Conservation (phyloP, 1,139 yeast species). For the Arxiozyma bovina region DNA sequence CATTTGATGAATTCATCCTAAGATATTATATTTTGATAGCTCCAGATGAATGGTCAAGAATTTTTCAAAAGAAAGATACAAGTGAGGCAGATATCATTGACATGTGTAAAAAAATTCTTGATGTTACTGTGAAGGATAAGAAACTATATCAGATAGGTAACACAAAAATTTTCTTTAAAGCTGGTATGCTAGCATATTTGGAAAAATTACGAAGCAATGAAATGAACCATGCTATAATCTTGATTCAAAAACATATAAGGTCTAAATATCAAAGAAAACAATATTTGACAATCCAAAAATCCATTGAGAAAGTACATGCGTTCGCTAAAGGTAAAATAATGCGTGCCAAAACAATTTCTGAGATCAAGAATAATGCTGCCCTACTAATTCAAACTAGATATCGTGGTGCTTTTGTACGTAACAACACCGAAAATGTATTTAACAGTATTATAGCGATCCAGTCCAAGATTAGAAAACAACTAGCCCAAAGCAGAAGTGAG, state of each 20-base stretch:
- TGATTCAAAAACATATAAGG: conserved; percentile 81
- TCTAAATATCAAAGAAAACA: conserved; percentile 55
- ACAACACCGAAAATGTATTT: conserved; percentile 38
- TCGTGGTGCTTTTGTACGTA: conserved; percentile 58
- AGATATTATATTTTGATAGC: conserved; percentile 81
- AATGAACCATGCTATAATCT: conserved; percentile 67
- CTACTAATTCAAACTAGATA: conserved; percentile 60
- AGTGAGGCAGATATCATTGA: conserved; percentile 53
- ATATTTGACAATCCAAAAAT: conserved; percentile 47
- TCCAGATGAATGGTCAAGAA: conserved; percentile 61
- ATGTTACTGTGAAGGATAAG: conserved; percentile 52
- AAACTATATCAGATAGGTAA: conserved; percentile 78
- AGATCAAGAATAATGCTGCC: conserved; percentile 60
- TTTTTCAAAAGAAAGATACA: conserved; percentile 45
- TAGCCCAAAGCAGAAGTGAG: conserved; percentile 46
- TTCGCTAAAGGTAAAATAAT: conserved; percentile 54
- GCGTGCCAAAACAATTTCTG: conserved; percentile 49
- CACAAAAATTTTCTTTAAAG: conserved; percentile 91
- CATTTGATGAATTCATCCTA: conserved; percentile 88
- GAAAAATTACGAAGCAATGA: conserved; percentile 83
- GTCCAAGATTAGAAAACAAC: conserved; percentile 59
- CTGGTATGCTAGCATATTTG: conserved; percentile 90
- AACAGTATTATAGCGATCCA: conserved; percentile 56
- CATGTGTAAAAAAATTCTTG: conserved; percentile 63
- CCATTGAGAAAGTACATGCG: conserved; percentile 54